Conservation (phyloP, 305 asterid species). For the Ruellia speciosa region DNA sequence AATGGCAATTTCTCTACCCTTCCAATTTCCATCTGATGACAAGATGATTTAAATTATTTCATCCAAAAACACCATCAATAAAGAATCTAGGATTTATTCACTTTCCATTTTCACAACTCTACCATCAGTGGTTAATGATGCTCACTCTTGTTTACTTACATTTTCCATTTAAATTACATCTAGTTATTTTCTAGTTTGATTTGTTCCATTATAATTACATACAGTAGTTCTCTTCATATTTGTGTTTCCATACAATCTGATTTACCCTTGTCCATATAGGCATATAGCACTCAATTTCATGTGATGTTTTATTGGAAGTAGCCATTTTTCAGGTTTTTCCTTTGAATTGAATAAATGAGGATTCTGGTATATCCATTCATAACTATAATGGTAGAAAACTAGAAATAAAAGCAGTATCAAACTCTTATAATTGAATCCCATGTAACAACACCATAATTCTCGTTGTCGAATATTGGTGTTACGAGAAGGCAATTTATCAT, state of each 20-base stretch:
- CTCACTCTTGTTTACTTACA: not conserved
- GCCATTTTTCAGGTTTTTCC: not conserved
- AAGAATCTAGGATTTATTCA: not conserved
- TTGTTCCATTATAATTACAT: not conserved
- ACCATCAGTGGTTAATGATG: slow-evolving; percentile 5
- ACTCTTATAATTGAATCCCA: too few species aligned
- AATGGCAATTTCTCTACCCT: not conserved
- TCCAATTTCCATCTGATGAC: not conserved
- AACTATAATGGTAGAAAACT: too few species aligned
- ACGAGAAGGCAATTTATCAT: too few species aligned
- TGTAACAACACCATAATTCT: too few species aligned
- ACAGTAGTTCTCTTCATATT: too few species aligned
- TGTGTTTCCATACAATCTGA: too few species aligned
- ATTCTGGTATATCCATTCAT: too few species aligned
- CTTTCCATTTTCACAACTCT: not conserved
- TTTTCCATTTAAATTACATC: not conserved
- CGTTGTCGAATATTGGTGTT: too few species aligned
- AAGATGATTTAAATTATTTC: too few species aligned
- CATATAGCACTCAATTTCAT: not conserved
- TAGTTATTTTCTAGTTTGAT: not conserved
- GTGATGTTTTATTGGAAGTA: not conserved
- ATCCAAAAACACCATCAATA: not conserved
- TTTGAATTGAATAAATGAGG: not conserved
- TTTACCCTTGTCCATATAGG: not conserved
- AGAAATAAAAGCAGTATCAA: too few species aligned